Conservation (phyloP, 352 stramenopile genomes). For the Globisporangium uncinulatum region DNA sequence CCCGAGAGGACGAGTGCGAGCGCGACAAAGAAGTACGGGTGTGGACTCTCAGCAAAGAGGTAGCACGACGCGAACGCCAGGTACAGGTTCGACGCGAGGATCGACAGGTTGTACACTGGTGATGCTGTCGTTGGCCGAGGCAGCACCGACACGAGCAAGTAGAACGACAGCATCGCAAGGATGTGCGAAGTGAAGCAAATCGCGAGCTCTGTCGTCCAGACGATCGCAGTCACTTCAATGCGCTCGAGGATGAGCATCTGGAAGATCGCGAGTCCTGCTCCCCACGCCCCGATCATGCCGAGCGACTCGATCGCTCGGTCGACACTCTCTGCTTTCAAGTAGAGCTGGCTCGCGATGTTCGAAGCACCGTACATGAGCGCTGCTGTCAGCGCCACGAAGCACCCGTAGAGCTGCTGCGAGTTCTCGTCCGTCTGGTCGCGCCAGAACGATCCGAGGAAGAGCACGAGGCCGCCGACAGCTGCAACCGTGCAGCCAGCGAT, state of each 20-base stretch:
- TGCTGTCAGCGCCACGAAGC: constrained; percentile 21
- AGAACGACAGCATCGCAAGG: constrained; percentile 31
- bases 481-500: constrained; percentile 21
- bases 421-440: constrained; percentile 13
- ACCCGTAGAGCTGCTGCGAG: constrained; percentile 26
- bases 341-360: constrained; percentile 36
- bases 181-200: constrained; percentile 30
- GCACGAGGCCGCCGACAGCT: constrained; percentile 13
- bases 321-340: constrained; percentile 16
- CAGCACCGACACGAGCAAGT: constrained; percentile 29
- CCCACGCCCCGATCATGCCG: constrained; percentile 26
- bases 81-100: constrained; percentile 35
- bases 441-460: constrained; percentile 20
- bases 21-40: constrained; percentile 13
- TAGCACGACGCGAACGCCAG: constrained; percentile 22
- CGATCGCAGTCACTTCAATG: constrained; percentile 15
- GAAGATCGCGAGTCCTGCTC: constrained; percentile 18
- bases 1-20: constrained; percentile 28
- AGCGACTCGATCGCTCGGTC: constrained; percentile 26
- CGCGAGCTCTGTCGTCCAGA: constrained; percentile 20
- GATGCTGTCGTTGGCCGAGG: constrained; percentile 18
- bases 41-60: constrained; percentile 20
- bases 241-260: constrained; percentile 26
- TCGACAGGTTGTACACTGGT: constrained; percentile 30
- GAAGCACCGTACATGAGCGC: constrained; percentile 32